Conservation (phyloP, 1,284 basidiomycete species). For the Malassezia psittaci region DNA sequence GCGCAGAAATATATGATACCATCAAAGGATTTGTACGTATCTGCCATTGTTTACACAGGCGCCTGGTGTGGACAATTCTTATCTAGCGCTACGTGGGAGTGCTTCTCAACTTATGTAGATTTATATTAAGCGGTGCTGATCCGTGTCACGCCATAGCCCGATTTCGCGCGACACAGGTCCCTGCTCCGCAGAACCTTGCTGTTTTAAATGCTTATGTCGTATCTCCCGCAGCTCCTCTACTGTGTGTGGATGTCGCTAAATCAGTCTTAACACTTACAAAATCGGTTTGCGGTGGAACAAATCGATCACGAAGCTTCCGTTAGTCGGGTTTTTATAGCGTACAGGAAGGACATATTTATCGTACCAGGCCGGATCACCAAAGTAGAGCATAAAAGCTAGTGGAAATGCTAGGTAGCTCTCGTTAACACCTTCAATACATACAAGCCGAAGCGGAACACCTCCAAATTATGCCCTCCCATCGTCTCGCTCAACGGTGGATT, state of each 20-base stretch:
- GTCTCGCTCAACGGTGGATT: background rate
- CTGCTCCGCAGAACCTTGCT: background rate
- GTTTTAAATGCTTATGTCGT: background rate
- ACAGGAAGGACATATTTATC: conserved; percentile 17
- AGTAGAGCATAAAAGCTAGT: conserved; percentile 18
- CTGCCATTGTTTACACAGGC: conserved; percentile 13
- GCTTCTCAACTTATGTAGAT: conserved; percentile 32
- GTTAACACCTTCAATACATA: background rate
- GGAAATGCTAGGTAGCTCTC: conserved; percentile 14
- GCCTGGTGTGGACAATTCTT: conserved; percentile 42
- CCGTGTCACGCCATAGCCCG: background rate
- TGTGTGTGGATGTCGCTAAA: conserved; percentile 3
- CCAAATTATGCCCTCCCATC: conserved; percentile 15
- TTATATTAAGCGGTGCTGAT: conserved; percentile 10
- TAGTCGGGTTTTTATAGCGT: background rate
- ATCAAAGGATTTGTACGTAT: conserved; percentile 63
- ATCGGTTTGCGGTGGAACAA: conserved; percentile 11
- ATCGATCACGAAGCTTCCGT: conserved; percentile 7
- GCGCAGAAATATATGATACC: conserved; percentile 72
- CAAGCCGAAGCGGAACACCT: conserved; percentile 17
- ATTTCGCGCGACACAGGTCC: background rate
- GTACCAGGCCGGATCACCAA: conserved; percentile 16
- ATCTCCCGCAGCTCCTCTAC: conserved; percentile 5
- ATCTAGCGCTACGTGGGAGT: conserved; percentile 37
- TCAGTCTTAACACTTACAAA: conserved; percentile 10